Conservation (phyloP, 208 protist genomes). For the Trypanosoma theileri region DNA sequence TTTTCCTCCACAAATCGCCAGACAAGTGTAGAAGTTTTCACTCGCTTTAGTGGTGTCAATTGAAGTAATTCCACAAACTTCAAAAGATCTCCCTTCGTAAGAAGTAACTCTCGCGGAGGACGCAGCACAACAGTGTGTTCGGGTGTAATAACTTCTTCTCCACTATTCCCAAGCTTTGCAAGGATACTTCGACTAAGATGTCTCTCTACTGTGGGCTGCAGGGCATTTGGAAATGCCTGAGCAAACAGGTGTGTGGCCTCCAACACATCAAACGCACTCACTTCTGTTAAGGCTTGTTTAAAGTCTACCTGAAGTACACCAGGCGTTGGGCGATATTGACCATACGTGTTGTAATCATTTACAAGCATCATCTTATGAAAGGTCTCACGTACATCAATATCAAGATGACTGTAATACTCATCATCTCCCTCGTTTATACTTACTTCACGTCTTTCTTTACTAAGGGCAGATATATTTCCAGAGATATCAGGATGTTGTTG, state of each 20-base stretch:
- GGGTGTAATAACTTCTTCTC: constrained; percentile 55
- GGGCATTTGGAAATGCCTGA: constrained; percentile 43
- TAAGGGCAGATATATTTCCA: constrained; percentile 36
- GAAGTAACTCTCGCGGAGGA: constrained; percentile 36
- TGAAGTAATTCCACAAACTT: constrained; percentile 44
- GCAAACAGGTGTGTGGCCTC: constrained; percentile 60
- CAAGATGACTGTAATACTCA: constrained; percentile 48
- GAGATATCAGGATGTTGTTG: constrained; percentile 57
- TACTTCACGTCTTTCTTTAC: constrained; percentile 23
- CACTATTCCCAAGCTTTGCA: constrained; percentile 50
- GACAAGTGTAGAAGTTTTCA: constrained; percentile 40
- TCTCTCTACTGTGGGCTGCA: constrained; percentile 33
- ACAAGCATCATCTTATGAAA: constrained; percentile 50
- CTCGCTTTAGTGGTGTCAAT: constrained; percentile 39
- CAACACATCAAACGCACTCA: constrained; percentile 61
- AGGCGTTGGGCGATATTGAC: constrained; percentile 54
- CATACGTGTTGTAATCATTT: constrained; percentile 57
- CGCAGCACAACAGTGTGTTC: constrained; percentile 39
- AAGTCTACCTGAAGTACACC: constrained; percentile 73
- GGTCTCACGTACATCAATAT: constrained; percentile 76
- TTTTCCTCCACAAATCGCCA: constrained; percentile 64
- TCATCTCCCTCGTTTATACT: constrained; percentile 31
- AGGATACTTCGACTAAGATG: constrained; percentile 56
- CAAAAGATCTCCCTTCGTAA: constrained; percentile 50
- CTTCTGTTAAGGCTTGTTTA: constrained; percentile 48